Percentiles rank a stretch among this genome's conserved stretches.
Evolutionary conservation across 176 grass and related monocot genomes (phyloP).

Genomic region (Elymus sibiricus): DNA sequence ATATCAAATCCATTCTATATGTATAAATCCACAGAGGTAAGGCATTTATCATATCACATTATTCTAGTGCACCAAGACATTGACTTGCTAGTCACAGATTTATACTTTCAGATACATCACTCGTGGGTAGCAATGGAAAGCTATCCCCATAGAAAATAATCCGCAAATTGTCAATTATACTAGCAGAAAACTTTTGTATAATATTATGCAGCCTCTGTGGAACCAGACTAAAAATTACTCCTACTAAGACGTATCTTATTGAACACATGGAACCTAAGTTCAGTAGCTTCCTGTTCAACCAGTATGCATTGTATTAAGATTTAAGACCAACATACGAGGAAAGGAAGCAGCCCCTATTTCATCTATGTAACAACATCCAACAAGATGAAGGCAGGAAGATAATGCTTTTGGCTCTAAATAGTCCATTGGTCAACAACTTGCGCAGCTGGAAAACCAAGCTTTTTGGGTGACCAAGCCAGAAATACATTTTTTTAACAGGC

Average conservation of each 20-base stretch:
- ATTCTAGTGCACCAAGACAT: not conserved
- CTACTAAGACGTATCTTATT: not conserved
- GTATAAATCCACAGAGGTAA: not conserved
- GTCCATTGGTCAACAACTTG: not conserved
- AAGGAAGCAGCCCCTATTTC: not conserved
- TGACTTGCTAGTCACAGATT: not conserved
- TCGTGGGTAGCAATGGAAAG: not conserved
- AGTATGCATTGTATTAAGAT: not conserved
- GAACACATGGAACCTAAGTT: not conserved
- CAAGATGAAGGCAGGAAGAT: not conserved
- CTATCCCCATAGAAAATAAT: not conserved
- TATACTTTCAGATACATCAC: not conserved
- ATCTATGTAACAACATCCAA: not conserved
- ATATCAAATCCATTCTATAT: not conserved
- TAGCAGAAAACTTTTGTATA: not conserved
- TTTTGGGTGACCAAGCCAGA: not conserved
- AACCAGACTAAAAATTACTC: not conserved
- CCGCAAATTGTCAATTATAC: not conserved
- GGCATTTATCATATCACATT: not conserved
- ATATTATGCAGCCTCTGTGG: not conserved
- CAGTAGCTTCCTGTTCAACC: not conserved
- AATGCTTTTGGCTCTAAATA: not conserved
- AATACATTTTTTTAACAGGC: no score
- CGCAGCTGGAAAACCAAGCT: not conserved
- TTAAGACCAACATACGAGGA: not conserved